Evolutionary conservation across 495 filamentous ascomycete genomes (phyloP), one percentile per base, ranked within the genome.

Genomic region (Aspergillus nidulans): DNA sequence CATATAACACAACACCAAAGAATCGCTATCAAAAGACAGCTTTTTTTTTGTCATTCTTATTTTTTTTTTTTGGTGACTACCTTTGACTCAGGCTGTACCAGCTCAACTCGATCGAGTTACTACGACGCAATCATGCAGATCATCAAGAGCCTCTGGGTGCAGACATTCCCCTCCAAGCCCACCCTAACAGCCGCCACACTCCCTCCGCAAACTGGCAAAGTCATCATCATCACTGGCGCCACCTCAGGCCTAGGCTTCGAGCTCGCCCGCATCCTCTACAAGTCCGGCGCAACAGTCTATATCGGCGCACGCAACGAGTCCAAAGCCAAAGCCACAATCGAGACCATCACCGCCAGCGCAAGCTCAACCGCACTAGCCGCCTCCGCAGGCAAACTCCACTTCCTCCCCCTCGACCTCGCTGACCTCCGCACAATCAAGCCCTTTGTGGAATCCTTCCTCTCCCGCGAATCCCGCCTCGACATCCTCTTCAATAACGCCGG

Each of bases 161-260:
- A 28, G 26, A 28, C 26, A 9, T 46, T 46, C 24, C 43, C 43
- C n/a, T 23, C 43, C 1, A 21, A 30, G 13, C 43, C 43, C 19
- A 46, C 43, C 4, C 20, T 46, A 21, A 46, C 43, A 21, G 23
- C 19, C 6, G 6, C 19, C 6, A 28, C 24, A 2, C 18, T 46
- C 23, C 43, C 43, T 46, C 20, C 23, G 9, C 43, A 46, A 23
- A 26, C 19, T 0, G 75, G 63, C 52, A 79, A 81, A 65, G 69
- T 75, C 26, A 65, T 81, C 45, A 39, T 83, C 26, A 68, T 83
- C 49, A 83, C 79, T 3, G 80, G 81, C 19, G 60, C 53, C 26
- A 74, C 76, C 13, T 70, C 74, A 0, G 80, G 81, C 9, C 72
- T 83, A 30, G 81, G 81, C 3, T 64, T 79, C 53, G 74, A 81